Base-by-base conservation (phyloP, 2,329 filamentous ascomycete genomes). In the Celoporthe dispersa region DNA sequence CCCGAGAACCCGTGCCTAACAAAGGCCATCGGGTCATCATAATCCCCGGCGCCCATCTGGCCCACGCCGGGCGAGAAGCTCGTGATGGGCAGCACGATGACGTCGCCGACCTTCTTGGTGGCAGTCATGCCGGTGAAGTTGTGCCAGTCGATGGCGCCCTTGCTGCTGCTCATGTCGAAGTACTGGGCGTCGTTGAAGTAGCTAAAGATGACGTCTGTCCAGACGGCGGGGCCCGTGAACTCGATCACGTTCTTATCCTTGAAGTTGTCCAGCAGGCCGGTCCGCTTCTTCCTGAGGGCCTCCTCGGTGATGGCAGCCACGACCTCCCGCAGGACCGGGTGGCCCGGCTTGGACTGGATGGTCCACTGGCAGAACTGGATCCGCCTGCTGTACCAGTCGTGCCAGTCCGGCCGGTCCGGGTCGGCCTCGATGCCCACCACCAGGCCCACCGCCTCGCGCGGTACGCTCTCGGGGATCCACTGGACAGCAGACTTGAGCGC, bases 311-410 rank as follows among this genome's bases (percentile, higher is more conserved):
- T 94, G 74, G 90, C 91, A 19, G 92, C 86, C 41, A 99, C 94
- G 71, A 97, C 88, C 72, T 98, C 93, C 72, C 94, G 90, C 70
- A 99, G 86, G 16, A 97, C 90, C 0, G 96, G 96, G 79, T 99
- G 96, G 14, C 96, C 96, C 0, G 95, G 92, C 81, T 99, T 99
- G 69, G 92, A 85, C 81, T 98, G 95, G 73, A 99, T 98, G 1
- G 96, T 99, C 96, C 96, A 99, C 80, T 99, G 96, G 82, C 96
- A 99, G 81, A 99, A 98, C 79, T 98, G 96, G 72, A 99, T 94
- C 73, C 95, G 89, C 71, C 96, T 92, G 73, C 94, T 96, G 84
- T 98, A 99, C 96, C 95, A 98, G 1, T 97, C 85, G 48, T 89
- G 87, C 96, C 96, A 99, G 79, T 99, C 96, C 3, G 89, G 88